phyloP scores from a whole-genome alignment of 208 protist species.

The Crithidia brevicula region DNA sequence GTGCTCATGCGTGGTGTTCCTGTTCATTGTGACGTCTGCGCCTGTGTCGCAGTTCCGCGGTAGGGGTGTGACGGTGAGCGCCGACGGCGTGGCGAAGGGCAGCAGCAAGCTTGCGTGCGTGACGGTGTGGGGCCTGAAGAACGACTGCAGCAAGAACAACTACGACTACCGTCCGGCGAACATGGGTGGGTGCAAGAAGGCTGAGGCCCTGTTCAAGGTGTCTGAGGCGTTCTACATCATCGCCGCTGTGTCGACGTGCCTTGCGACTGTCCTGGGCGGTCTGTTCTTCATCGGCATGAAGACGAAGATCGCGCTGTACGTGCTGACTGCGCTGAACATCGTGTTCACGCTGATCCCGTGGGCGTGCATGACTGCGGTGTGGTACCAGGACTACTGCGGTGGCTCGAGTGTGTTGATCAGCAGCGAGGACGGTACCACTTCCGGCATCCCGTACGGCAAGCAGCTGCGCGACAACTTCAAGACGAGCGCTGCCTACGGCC shows the following conservation, averaged over 20 bases:
- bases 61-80: constrained; percentile 17
- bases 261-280: constrained; percentile 21
- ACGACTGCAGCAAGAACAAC: constrained; percentile 36
- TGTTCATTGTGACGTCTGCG: constrained; percentile 47
- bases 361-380: constrained; percentile 52
- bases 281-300: constrained; percentile 41
- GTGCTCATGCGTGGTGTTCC: constrained; percentile 54
- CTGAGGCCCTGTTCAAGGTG: constrained; percentile 45
- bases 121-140: constrained; percentile 58
- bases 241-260: constrained; percentile 38
- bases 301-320: constrained; percentile 22
- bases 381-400: constrained; percentile 41
- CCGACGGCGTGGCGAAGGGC: neutral
- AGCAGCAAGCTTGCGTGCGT: constrained; percentile 44
- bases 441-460: constrained; percentile 28
- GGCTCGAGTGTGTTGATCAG: neutral
- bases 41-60: constrained; percentile 62
- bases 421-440: constrained; percentile 6
- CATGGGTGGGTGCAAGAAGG: constrained; percentile 14
- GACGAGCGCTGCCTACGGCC: constrained; percentile 40
- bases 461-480: constrained; percentile 35
- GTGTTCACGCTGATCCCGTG: constrained; percentile 46
- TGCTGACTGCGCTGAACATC: constrained; percentile 31
- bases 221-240: constrained; percentile 65
- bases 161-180: constrained; percentile 26